phyloP scores from a whole-genome alignment of 306 rosid species.

The Inga laurina region DNA sequence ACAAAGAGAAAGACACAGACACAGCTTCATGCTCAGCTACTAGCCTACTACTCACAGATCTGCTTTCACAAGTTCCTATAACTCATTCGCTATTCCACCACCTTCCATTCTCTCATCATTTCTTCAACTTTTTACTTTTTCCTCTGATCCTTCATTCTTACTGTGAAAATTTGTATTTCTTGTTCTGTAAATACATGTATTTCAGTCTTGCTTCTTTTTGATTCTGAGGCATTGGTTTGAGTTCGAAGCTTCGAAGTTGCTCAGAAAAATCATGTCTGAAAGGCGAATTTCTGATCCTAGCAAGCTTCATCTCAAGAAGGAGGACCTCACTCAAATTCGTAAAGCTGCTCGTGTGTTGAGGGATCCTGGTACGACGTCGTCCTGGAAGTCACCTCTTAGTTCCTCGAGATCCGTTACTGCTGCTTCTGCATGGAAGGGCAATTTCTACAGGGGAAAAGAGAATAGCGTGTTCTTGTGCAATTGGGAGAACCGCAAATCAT shows the following conservation, averaged over 20 bases:
- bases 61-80: conserved; percentile 24
- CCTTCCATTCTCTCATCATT: conserved; percentile 5
- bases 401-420: conserved; percentile 71
- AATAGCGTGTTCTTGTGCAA: conserved; percentile 74
- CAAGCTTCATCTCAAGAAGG: conserved; percentile 76
- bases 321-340: conserved; percentile 93
- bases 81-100: conserved; percentile 2
- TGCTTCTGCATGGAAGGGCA: conserved; percentile 39
- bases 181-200: conserved; percentile 18
- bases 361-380: conserved; percentile 94
- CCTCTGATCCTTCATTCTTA: not conserved
- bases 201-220: conserved; percentile 22
- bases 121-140: not conserved
- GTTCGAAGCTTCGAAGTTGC: not conserved
- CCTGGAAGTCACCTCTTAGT: conserved; percentile 80
- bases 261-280: conserved; percentile 48
- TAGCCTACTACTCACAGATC: conserved; percentile 42
- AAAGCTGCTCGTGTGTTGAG: conserved; percentile 88
- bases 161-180: not conserved
- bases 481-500: conserved; percentile 76
- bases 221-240: not conserved
- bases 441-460: conserved; percentile 32
- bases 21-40: not conserved
- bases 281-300: conserved; percentile 71
- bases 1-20: conserved; percentile 17